Conservation (phyloP, 2,329 filamentous ascomycete genomes). For the Elsinoe arachidis region DNA sequence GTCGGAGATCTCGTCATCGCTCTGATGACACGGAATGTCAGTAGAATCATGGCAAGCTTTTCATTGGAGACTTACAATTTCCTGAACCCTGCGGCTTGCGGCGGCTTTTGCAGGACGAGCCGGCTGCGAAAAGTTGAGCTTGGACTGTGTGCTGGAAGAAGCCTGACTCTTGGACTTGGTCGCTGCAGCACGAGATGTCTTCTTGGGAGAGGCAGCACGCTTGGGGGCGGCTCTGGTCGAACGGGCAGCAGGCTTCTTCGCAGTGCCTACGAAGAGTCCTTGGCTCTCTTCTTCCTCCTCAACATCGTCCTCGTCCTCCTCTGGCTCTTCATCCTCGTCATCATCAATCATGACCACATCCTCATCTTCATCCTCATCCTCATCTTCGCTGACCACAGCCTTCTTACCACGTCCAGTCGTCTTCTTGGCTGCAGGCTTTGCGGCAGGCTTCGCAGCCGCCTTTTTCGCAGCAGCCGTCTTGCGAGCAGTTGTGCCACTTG, state of each 20-base stretch:
- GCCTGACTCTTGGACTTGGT: conserved; percentile 17
- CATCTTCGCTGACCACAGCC: conserved; percentile 33
- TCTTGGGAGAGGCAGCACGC: conserved; percentile 24
- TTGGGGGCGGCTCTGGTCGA: conserved; percentile 22
- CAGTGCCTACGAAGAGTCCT: conserved; percentile 34
- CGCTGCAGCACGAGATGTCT: conserved; percentile 18
- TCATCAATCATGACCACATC: conserved; percentile 36
- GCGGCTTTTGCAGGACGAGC: conserved; percentile 25
- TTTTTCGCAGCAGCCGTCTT: conserved; percentile 32
- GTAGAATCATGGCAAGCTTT: neutral
- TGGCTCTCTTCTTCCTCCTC: conserved; percentile 40
- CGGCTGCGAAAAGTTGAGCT: conserved; percentile 35
- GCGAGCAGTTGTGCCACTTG: conserved; percentile 32
- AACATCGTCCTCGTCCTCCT: conserved; percentile 33
- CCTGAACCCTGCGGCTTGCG: conserved; percentile 28
- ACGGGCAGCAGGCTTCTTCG: conserved; percentile 20
- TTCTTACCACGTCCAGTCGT: conserved; percentile 32
- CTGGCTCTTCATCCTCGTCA: conserved; percentile 40
- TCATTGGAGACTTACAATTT: conserved; percentile 29
- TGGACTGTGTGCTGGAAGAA: conserved; percentile 30
- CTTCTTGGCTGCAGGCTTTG: conserved; percentile 14
- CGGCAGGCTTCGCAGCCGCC: conserved; percentile 22
- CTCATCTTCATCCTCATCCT: conserved; percentile 37
- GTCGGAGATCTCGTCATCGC: conserved; percentile 32
- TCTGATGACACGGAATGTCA: conserved; percentile 16